phyloP scores from a whole-genome alignment of 305 asterid genomes.

The Fraxinus platypoda region DNA sequence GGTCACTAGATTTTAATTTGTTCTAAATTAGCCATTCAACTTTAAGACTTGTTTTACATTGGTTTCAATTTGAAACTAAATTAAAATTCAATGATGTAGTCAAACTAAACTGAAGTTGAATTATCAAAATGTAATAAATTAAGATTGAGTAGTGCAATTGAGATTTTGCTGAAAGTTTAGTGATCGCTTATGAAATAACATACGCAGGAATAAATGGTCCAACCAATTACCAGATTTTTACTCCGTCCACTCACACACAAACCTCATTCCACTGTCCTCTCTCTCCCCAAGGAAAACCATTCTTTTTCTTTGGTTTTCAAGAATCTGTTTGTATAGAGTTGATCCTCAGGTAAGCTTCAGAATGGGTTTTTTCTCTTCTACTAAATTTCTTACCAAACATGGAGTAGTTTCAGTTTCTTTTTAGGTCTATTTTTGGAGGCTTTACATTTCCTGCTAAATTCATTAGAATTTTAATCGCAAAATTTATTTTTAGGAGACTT shows the following conservation, averaged over 20 bases:
- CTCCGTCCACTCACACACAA: neutral
- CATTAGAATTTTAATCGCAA: neutral
- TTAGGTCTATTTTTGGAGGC: neutral
- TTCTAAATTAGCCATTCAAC: neutral
- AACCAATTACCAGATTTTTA: neutral
- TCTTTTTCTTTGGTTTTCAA: slow-evolving; percentile 7
- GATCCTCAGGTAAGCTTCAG: slow-evolving; percentile 26
- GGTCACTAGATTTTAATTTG: neutral
- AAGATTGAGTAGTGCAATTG: neutral
- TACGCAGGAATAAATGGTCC: neutral
- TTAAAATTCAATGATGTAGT: neutral
- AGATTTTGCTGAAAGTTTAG: neutral
- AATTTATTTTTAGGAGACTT: neutral
- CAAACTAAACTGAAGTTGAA: neutral
- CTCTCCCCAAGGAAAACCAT: slow-evolving; percentile 11
- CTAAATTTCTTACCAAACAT: neutral
- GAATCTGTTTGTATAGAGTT: slow-evolving; percentile 2
- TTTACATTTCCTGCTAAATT: slow-evolving; percentile 8
- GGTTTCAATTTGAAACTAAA: neutral
- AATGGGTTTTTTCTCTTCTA: neutral
- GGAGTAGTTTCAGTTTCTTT: neutral
- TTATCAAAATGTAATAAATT: neutral
- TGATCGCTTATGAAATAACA: neutral
- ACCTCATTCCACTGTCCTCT: neutral
- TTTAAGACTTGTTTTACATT: neutral